Evolutionary conservation across 2,329 filamentous ascomycete species (phyloP).

Genomic region (Trichocomaceae sp.): DNA sequence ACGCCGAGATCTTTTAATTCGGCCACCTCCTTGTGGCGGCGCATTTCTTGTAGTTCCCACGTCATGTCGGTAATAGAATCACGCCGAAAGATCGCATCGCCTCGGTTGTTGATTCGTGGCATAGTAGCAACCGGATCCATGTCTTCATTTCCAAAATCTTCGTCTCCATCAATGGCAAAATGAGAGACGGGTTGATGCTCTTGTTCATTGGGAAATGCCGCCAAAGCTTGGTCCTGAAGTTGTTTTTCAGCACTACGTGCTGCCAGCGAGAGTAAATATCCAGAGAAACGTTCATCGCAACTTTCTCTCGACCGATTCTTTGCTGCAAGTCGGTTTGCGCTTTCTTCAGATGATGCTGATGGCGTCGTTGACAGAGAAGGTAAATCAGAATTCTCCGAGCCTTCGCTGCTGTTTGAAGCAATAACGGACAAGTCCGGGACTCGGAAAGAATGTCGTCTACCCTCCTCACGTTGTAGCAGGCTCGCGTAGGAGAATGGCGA

Average conservation of each 20-base stretch:
- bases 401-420: slow-evolving; percentile 54
- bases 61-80: slow-evolving; percentile 44
- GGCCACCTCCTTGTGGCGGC: slow-evolving; percentile 63
- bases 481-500: slow-evolving; percentile 42
- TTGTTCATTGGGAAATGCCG: slow-evolving; percentile 45
- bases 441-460: slow-evolving; percentile 50
- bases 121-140: slow-evolving; percentile 17
- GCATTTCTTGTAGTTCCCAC: slow-evolving; percentile 77
- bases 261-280: slow-evolving; percentile 71
- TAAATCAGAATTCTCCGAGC: slow-evolving; percentile 34
- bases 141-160: slow-evolving; percentile 29
- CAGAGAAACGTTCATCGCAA: slow-evolving; percentile 67
- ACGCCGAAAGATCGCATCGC: slow-evolving; percentile 30
- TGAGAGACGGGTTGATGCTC: slow-evolving; percentile 42
- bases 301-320: slow-evolving; percentile 43
- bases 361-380: slow-evolving; percentile 41
- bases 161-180: slow-evolving; percentile 39
- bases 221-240: slow-evolving; percentile 58
- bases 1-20: slow-evolving; percentile 38
- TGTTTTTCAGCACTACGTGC: slow-evolving; percentile 74
- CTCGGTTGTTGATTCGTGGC: slow-evolving; percentile 4
- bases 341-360: slow-evolving; percentile 22
- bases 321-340: slow-evolving; percentile 28
- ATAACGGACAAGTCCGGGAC: slow-evolving; percentile 58
- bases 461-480: slow-evolving; percentile 33